Evolutionary conservation across 2,329 filamentous ascomycete genomes (phyloP).

Genomic region (Penicillium sp.): DNA sequence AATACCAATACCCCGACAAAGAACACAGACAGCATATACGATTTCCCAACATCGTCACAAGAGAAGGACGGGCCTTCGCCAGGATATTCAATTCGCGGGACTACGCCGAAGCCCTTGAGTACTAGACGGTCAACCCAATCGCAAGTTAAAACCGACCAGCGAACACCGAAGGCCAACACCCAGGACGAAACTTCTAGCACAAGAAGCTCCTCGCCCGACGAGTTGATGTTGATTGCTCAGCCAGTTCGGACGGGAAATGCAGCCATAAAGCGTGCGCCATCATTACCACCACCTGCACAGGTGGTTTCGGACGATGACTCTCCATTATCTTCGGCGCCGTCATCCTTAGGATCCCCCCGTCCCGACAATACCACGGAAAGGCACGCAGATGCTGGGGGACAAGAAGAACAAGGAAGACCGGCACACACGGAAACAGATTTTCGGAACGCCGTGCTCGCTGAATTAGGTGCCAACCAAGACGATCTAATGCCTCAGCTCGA

Average conservation of each 20-base stretch:
- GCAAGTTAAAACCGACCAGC: not conserved
- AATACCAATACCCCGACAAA: constrained; percentile 4
- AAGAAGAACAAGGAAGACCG: not conserved
- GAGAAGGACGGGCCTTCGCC: not conserved
- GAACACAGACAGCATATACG: constrained; percentile 25
- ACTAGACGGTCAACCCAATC: not conserved
- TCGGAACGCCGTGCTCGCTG: not conserved
- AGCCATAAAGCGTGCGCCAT: not conserved
- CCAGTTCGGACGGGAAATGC: constrained; percentile 15
- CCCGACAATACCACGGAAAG: not conserved
- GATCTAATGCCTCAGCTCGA: constrained; percentile 24
- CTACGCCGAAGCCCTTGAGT: constrained; percentile 8
- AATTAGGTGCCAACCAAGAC: constrained; percentile 11
- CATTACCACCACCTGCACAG: constrained; percentile 1
- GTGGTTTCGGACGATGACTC: constrained; percentile 28
- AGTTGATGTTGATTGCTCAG: constrained; percentile 33
- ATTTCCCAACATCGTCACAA: constrained; percentile 26
- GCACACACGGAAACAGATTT: not conserved
- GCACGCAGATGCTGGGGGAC: not conserved
- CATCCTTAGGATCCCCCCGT: constrained; percentile 26
- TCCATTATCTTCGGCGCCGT: constrained; percentile 39
- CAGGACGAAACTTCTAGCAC: constrained; percentile 4
- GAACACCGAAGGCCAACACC: not conserved
- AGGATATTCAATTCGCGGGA: constrained; percentile 3
- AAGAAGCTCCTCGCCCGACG: constrained; percentile 38